phyloP scores from a whole-genome alignment of 2,329 filamentous ascomycete species.

The Arthroderma sp. region DNA sequence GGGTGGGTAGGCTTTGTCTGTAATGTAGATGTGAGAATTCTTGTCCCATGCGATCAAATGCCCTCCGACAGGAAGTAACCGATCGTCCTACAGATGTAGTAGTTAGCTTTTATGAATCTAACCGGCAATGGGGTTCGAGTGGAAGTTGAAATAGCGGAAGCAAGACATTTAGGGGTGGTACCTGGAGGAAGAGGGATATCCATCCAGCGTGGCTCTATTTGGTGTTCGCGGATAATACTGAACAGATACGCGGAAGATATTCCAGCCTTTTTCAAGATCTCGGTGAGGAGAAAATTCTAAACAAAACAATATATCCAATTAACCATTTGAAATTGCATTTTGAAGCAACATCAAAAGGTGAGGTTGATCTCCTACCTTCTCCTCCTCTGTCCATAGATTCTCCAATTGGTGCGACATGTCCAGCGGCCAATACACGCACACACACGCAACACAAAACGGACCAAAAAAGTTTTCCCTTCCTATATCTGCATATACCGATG shows the following conservation, averaged over 20 bases:
- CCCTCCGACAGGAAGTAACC: constrained; percentile 25
- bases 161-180: constrained; percentile 13
- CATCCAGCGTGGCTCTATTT: constrained; percentile 25
- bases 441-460: too few species aligned
- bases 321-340: too few species aligned
- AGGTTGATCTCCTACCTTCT: constrained; percentile 25
- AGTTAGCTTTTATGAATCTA: background rate
- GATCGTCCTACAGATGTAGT: constrained; percentile 22
- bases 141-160: background rate
- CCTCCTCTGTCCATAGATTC: constrained; percentile 32
- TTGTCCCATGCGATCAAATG: constrained; percentile 23
- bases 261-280: constrained; percentile 29
- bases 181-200: constrained; percentile 32
- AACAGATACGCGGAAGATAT: constrained; percentile 26
- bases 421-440: constrained; percentile 12
- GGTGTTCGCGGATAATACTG: constrained; percentile 25
- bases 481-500: too few species aligned
- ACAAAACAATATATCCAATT: too few species aligned
- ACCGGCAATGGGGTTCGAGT: background rate
- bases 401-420: constrained; percentile 33
- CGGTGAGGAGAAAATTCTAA: constrained; percentile 28
- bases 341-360: background rate
- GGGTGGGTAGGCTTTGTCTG: constrained; percentile 12
- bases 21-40: constrained; percentile 13
- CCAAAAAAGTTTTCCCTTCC: too few species aligned